Evolutionary conservation across 768 basidiomycete genomes (phyloP).

Genomic region (Tricholoma bakamatsutake): DNA sequence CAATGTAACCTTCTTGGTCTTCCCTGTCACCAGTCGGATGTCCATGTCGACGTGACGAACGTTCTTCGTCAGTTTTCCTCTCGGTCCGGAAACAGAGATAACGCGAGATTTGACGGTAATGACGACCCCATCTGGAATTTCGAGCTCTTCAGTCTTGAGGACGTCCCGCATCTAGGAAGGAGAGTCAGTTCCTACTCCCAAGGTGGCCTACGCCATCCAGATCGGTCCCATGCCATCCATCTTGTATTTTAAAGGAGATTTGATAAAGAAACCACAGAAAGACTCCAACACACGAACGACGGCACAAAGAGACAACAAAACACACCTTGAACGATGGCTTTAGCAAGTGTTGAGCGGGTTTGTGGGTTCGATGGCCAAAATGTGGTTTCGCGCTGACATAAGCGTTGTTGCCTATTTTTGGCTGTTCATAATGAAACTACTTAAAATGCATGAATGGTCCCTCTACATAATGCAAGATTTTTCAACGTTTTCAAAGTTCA

Average conservation of each 20-base stretch:
- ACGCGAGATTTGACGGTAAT: constrained; percentile 87
- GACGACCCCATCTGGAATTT: constrained; percentile 79
- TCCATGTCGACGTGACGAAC: constrained; percentile 94
- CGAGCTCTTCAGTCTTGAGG: constrained; percentile 89
- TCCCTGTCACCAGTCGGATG: constrained; percentile 76
- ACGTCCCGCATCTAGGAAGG: constrained; percentile 80
- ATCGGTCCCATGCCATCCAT: constrained; percentile 13
- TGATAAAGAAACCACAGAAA: constrained; percentile 5
- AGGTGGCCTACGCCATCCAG: constrained; percentile 34
- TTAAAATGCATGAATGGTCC: background rate
- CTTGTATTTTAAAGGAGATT: constrained; percentile 17
- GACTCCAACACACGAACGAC: constrained; percentile 13
- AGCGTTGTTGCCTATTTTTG: constrained; percentile 16
- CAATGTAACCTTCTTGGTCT: constrained; percentile 76
- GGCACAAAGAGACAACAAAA: constrained; percentile 12
- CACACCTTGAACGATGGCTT: constrained; percentile 39
- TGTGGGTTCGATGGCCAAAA: constrained; percentile 15
- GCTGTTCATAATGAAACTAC: background rate
- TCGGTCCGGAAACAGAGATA: constrained; percentile 88
- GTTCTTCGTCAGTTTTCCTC: constrained; percentile 89
- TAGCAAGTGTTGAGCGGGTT: constrained; percentile 25
- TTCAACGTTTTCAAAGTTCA: no score
- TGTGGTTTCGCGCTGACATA: constrained; percentile 30
- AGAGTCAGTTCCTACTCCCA: constrained; percentile 8
- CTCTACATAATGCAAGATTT: no score